A percentile compares a stretch with the other conserved stretches of the same genome.
Conservation (phyloP, 257 asterid genomes). For the Eustoma russellianum region DNA sequence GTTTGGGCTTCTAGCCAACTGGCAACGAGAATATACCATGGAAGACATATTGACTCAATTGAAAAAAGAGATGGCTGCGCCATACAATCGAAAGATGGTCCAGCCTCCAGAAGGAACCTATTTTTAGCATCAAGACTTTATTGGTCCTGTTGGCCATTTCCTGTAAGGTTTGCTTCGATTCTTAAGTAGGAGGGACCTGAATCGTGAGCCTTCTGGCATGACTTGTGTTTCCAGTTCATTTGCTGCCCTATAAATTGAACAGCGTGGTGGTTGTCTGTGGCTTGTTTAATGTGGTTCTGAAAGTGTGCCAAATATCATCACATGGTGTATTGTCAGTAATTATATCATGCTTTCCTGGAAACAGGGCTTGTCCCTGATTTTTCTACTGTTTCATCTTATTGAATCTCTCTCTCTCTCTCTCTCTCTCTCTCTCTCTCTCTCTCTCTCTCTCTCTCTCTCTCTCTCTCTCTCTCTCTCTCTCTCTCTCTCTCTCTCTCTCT, state of each 20-base stretch:
- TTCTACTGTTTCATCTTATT: too few relatives aligned
- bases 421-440: too few relatives aligned
- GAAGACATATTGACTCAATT: slow-evolving; percentile 53
- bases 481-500: too few relatives aligned
- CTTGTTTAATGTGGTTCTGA: slow-evolving; percentile 9
- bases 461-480: too few relatives aligned
- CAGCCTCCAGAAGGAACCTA: slow-evolving; percentile 89
- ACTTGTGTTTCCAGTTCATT: slow-evolving; percentile 10
- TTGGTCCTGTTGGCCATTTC: slow-evolving; percentile 11
- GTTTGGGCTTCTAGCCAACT: slow-evolving; percentile 51
- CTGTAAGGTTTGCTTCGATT: slow-evolving; percentile 8
- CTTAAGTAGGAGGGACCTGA: slow-evolving; percentile 11
- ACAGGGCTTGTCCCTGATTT: too few relatives aligned
- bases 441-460: too few relatives aligned
- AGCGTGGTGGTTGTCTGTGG: slow-evolving; percentile 4
- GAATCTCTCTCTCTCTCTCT: too few relatives aligned
- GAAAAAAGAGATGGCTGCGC: slow-evolving; percentile 63
- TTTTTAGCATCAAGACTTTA: slow-evolving; percentile 37
- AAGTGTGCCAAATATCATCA: slow-evolving; percentile 10
- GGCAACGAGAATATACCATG: slow-evolving; percentile 84
- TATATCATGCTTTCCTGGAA: too few relatives aligned
- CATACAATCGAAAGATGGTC: slow-evolving; percentile 58
- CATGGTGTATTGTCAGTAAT: neutral
- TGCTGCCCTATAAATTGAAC: slow-evolving; percentile 4
- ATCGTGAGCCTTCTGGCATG: slow-evolving; percentile 10